A percentile compares a stretch with the other conserved stretches of the same genome.
These are phyloP conservation scores for Microbotryum silenes-acaulis DNA, from an alignment of 1,284 basidiomycete genomes.

Conservation along the genomic window DNA sequence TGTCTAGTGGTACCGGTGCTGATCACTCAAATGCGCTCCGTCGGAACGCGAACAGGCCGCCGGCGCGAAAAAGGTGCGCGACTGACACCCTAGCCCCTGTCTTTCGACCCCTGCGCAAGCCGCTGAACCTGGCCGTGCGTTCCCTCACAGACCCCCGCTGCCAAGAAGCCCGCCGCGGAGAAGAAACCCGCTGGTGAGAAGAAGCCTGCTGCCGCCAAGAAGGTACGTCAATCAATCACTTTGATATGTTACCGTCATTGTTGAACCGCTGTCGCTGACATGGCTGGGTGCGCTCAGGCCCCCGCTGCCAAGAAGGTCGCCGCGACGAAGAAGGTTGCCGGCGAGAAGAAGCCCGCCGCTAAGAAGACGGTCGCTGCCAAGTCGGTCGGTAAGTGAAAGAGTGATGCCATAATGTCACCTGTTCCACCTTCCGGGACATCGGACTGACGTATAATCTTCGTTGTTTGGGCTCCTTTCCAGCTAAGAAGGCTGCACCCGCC, in stretches of 20 bases:
- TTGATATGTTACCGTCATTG: too few species aligned
- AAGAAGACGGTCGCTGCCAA: slow-evolving; percentile 6
- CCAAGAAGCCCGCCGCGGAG: not conserved
- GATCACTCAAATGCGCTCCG: too few species aligned
- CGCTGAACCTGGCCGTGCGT: too few species aligned
- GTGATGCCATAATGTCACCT: too few species aligned
- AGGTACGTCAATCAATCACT: not conserved
- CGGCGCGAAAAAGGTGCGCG: slow-evolving; percentile 9
- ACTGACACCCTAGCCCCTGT: not conserved
- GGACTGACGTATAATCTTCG: too few species aligned
- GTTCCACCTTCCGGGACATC: too few species aligned
- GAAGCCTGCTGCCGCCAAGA: not conserved
- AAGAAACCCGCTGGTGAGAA: not conserved
- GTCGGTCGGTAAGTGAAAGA: not conserved
- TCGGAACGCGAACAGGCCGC: not conserved
- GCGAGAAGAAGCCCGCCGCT: not conserved
- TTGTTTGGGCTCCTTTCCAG: too few species aligned
- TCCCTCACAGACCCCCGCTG: not conserved
- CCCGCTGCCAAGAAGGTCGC: slow-evolving; percentile 1
- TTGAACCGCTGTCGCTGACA: not conserved
- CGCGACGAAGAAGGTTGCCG: not conserved
- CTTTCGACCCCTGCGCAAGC: too few species aligned
- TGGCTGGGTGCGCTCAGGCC: not conserved
- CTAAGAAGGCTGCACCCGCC: too few species aligned
- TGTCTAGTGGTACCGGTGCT: too few species aligned